Conservation (phyloP, 371 early-diverging fungal species). For the Rhizomucor pusillus region DNA sequence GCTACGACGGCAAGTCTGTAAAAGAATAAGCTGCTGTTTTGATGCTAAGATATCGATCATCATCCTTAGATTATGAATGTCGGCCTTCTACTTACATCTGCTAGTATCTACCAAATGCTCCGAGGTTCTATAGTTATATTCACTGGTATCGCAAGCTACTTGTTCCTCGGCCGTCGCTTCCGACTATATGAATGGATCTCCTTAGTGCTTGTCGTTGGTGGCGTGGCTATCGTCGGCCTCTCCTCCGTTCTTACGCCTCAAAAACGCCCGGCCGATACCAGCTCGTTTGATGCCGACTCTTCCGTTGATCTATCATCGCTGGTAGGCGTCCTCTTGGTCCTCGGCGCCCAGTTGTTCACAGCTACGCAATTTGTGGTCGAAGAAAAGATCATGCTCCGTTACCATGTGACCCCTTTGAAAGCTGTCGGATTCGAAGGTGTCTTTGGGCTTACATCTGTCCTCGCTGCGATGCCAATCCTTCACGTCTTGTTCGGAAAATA, state of each 20-base stretch:
- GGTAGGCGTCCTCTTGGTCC: conserved; percentile 79
- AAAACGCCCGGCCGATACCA: conserved; percentile 22
- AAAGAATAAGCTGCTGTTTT: no score
- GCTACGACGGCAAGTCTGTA: conserved; percentile 75
- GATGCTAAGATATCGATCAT: conserved; percentile 15
- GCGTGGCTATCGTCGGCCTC: conserved; percentile 86
- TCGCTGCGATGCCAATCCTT: conserved; percentile 72
- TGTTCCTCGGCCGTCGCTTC: conserved; percentile 80
- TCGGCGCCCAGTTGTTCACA: conserved; percentile 90
- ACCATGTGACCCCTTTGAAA: conserved; percentile 78
- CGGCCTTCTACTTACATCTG: conserved; percentile 88
- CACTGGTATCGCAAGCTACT: conserved; percentile 81
- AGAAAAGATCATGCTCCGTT: conserved; percentile 84
- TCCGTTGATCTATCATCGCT: conserved; percentile 31
- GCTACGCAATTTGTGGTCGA: conserved; percentile 94
- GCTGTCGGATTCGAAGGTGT: conserved; percentile 93
- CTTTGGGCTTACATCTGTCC: conserved; percentile 80
- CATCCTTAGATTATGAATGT: conserved; percentile 79
- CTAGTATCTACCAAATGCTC: conserved; percentile 96
- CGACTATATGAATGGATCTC: conserved; percentile 80
- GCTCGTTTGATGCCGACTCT: neutral
- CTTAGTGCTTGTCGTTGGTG: conserved; percentile 73
- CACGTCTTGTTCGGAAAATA: conserved; percentile 66
- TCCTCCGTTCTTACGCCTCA: conserved; percentile 60
- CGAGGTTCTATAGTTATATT: conserved; percentile 94